Evolutionary conservation across 495 filamentous ascomycete species (phyloP).

Genomic region (Neurospora sp.): DNA sequence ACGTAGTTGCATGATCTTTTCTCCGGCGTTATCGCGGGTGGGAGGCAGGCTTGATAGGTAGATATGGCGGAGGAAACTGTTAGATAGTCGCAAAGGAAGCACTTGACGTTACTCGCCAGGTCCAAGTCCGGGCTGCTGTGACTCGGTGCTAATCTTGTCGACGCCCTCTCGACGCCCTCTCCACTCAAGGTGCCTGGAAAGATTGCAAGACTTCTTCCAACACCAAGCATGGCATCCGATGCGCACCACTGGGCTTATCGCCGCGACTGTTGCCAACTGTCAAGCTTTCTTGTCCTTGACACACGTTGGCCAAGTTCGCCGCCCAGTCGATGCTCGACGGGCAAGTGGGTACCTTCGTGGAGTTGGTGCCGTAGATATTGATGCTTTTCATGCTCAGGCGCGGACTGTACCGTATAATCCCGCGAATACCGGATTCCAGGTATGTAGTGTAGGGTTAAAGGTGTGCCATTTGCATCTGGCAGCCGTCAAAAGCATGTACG

Average conservation of each 20-base stretch:
- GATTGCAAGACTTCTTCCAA: neutral
- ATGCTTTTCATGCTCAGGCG: neutral
- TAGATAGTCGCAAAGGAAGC: neutral
- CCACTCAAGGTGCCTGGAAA: neutral
- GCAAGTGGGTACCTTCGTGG: neutral
- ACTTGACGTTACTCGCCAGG: neutral
- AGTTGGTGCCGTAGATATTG: neutral
- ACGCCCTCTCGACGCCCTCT: neutral
- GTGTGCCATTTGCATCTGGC: no score
- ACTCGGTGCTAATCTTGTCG: neutral
- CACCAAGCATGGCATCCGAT: neutral
- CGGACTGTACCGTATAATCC: neutral
- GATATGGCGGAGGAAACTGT: neutral
- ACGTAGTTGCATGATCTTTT: neutral
- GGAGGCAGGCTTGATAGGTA: neutral
- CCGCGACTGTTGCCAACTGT: neutral
- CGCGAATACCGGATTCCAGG: no score
- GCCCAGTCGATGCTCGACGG: neutral
- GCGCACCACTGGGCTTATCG: neutral
- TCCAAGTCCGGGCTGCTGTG: neutral
- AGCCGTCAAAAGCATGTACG: no score
- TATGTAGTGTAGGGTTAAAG: no score
- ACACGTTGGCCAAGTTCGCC: neutral
- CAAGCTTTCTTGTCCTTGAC: neutral
- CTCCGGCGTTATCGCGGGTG: neutral